These are phyloP conservation scores for Ambrosiella xylebori DNA, from an alignment of 2,329 filamentous ascomycete species.

Conservation along the genomic window DNA sequence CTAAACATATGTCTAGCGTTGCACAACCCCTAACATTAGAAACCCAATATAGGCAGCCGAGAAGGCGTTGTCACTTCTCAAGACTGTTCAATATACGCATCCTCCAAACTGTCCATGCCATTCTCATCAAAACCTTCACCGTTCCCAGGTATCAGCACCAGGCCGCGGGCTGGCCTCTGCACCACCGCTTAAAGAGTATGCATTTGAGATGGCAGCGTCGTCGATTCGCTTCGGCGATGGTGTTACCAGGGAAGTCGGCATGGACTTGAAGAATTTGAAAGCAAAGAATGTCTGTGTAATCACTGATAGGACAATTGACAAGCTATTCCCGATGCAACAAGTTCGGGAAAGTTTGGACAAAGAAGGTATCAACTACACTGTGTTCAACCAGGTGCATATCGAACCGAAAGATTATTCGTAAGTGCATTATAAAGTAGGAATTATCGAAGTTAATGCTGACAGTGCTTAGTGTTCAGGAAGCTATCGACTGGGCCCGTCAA, in stretches of 20 bases:
- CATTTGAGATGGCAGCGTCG: constrained; percentile 95
- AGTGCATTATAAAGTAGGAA: constrained; percentile 18
- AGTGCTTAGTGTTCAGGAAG: constrained; percentile 54
- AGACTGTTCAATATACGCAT: constrained; percentile 81
- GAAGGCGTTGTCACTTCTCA: constrained; percentile 55
- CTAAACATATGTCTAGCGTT: neutral
- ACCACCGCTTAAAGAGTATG: constrained; percentile 68
- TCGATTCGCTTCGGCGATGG: constrained; percentile 89
- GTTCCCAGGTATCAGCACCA: constrained; percentile 52
- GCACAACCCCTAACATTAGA: neutral
- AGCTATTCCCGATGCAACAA: constrained; percentile 77
- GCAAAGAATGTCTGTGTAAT: constrained; percentile 79
- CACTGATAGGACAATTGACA: constrained; percentile 67
- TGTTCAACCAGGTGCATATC: constrained; percentile 65
- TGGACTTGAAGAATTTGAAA: constrained; percentile 90
- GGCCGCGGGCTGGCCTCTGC: constrained; percentile 20
- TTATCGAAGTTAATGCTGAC: neutral
- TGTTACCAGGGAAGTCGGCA: constrained; percentile 86
- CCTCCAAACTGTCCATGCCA: constrained; percentile 85
- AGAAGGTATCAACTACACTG: constrained; percentile 63
- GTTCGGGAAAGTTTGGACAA: constrained; percentile 61
- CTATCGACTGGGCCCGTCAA: constrained; percentile 70
- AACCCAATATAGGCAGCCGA: constrained; percentile 32
- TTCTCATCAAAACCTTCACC: constrained; percentile 67
- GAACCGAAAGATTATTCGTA: constrained; percentile 92